Percentiles rank a stretch among this genome's conserved stretches.
Conservation (phyloP, 1,139 yeast genomes). For the Zygosaccharomyces sapae region DNA sequence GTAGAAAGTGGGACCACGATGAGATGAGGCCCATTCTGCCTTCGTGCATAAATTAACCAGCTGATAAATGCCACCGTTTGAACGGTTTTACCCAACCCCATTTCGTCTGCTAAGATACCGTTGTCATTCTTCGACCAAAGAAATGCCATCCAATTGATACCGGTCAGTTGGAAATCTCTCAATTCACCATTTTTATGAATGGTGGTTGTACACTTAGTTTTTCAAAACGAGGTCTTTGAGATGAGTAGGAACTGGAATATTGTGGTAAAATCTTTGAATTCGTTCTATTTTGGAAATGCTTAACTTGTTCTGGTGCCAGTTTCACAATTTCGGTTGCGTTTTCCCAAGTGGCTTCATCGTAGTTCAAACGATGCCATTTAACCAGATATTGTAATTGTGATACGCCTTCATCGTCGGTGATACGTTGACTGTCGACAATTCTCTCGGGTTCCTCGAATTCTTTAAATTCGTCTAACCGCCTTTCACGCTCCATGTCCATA, state of each 20-base stretch:
- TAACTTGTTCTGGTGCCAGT: conserved; percentile 79
- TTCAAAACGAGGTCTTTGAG: conserved; percentile 81
- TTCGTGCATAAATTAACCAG: conserved; percentile 89
- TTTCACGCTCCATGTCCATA: conserved; percentile 83
- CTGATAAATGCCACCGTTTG: conserved; percentile 93
- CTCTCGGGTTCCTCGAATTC: conserved; percentile 85
- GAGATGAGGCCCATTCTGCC: conserved; percentile 94
- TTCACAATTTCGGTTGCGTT: conserved; percentile 81
- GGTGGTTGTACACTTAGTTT: conserved; percentile 83
- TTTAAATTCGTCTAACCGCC: conserved; percentile 73
- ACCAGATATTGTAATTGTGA: conserved; percentile 75
- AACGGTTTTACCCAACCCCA: conserved; percentile 98
- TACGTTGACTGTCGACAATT: conserved; percentile 80
- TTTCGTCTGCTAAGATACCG: conserved; percentile 97
- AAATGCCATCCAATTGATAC: conserved; percentile 99
- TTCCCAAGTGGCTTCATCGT: conserved; percentile 98
- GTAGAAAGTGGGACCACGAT: conserved; percentile 96
- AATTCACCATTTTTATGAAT: conserved; percentile 84
- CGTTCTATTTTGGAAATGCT: conserved; percentile 73
- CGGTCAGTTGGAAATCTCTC: conserved; percentile 96
- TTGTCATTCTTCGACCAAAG: conserved; percentile 96
- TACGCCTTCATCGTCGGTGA: conserved; percentile 55
- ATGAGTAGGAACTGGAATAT: conserved; percentile 71
- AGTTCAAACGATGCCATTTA: conserved; percentile 90
- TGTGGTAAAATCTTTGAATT: conserved; percentile 83